Conservation (phyloP, 83 land plant genomes). For the Thuja plicata region DNA sequence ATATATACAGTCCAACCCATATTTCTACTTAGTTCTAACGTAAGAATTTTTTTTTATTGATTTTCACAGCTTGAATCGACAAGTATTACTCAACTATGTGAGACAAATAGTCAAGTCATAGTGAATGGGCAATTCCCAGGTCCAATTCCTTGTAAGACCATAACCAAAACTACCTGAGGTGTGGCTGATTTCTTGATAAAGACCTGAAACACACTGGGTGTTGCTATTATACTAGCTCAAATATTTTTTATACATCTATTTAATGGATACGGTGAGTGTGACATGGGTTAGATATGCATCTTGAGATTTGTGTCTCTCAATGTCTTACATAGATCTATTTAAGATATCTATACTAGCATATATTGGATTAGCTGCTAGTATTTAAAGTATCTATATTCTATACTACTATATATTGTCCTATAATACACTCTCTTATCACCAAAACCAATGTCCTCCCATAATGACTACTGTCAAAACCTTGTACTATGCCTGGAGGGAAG, state of each 20-base stretch:
- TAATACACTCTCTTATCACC: background rate
- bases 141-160: conserved; percentile 29
- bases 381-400: too few species aligned
- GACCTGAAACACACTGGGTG: conserved; percentile 37
- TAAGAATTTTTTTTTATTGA: background rate
- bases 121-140: conserved; percentile 62
- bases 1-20: too few species aligned
- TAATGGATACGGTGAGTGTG: too few species aligned
- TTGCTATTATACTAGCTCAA: background rate
- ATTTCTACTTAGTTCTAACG: too few species aligned
- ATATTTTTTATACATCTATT: too few species aligned
- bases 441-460: conserved; percentile 32
- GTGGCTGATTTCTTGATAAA: too few species aligned
- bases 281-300: too few species aligned
- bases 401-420: background rate
- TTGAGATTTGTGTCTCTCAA: too few species aligned
- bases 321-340: too few species aligned
- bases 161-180: too few species aligned
- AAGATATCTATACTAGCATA: too few species aligned
- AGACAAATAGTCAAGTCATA: background rate
- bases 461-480: conserved; percentile 78
- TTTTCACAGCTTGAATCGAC: background rate
- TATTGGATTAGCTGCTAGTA: too few species aligned
- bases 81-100: conserved; percentile 17
- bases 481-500: conserved; percentile 71